phyloP scores from a whole-genome alignment of 164 flowering plant genomes.

The Vitis amurensis region DNA sequence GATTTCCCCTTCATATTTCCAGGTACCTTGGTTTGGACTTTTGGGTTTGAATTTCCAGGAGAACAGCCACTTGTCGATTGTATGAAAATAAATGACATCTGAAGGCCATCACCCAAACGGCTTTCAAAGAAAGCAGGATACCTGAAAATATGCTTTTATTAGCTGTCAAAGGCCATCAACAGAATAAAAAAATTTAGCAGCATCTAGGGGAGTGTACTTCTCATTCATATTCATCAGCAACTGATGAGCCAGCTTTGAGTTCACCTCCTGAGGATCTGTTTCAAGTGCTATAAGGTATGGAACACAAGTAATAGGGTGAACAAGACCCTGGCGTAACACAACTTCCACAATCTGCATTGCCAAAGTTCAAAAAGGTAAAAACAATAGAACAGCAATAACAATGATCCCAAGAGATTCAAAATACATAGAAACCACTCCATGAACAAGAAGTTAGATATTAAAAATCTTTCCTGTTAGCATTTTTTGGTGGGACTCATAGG shows the following conservation, averaged over 20 bases:
- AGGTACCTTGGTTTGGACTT: constrained; percentile 38
- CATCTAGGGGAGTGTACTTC: constrained; percentile 50
- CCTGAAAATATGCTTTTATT: constrained; percentile 45
- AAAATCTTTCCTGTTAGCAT: neutral
- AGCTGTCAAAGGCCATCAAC: constrained; percentile 4
- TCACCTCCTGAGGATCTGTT: constrained; percentile 83
- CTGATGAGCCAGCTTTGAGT: constrained; percentile 92
- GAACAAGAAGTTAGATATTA: neutral
- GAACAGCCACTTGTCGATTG: constrained; percentile 41
- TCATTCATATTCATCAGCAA: constrained; percentile 95
- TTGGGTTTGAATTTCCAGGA: constrained; percentile 36
- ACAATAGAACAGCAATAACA: neutral
- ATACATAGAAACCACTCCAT: neutral
- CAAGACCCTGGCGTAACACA: constrained; percentile 96
- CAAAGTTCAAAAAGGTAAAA: neutral
- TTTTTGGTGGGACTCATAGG: too few relatives aligned
- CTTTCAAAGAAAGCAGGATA: constrained; percentile 94
- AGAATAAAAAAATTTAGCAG: neutral
- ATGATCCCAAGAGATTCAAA: neutral
- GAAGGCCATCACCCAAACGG: constrained; percentile 98
- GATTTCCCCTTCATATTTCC: constrained; percentile 56
- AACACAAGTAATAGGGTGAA: constrained; percentile 97
- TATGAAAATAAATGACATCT: constrained; percentile 83
- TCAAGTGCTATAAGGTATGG: constrained; percentile 95
- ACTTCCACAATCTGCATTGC: constrained; percentile 86